Evolutionary conservation across 495 filamentous ascomycete genomes (phyloP), one percentile per base, ranked within the genome.

Genomic region (Cenococcum geophilum): DNA sequence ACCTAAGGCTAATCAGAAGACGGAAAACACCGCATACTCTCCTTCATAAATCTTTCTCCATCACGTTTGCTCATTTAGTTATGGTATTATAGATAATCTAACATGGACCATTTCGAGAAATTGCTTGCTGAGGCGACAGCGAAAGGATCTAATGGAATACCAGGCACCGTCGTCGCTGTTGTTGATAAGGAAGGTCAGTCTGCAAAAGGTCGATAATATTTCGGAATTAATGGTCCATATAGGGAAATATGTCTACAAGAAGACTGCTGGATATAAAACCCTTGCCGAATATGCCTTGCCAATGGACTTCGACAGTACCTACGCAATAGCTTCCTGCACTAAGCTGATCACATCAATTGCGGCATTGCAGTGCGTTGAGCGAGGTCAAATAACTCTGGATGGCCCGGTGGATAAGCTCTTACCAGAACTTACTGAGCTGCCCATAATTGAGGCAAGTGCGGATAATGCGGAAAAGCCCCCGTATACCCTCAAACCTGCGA

Each of bases 261-360:
- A 66, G 27, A 53, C 63, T 8, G 42, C 57, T 12, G 70, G 68
- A 21, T 64, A 55, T 47, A 59, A 61, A 20, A 43, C 59, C 36
- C 40, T 60, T 20, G 21, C 37, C 14, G 36, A 27, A 45, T 35
- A 60, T 25, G 66, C 63, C 16, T 50, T 49, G 34, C 55, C 67
- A 4, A 57, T 72, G 25, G 47, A 58, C 11, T 64, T 68, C 14
- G 65, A 73, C 45, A 61, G 58, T 43, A 60, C 63, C 35, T 69
- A 65, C 59, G 59, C 56, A 9, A 34, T 71, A 0, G 70, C 73
- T 16, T 75, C 70, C 0, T 62, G 55, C 36, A 73, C 63, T 34
- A 74, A 74, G 57, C 65, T 74, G 23, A 59, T 76, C 23, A 66
- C 71, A 6, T 63, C 64, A 12, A 71, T 76, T 36, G 57, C 66